A percentile compares a stretch with the other conserved stretches of the same genome.
phyloP scores from a whole-genome alignment of 2,329 filamentous ascomycete species.

The Knoxdaviesia capensis region DNA sequence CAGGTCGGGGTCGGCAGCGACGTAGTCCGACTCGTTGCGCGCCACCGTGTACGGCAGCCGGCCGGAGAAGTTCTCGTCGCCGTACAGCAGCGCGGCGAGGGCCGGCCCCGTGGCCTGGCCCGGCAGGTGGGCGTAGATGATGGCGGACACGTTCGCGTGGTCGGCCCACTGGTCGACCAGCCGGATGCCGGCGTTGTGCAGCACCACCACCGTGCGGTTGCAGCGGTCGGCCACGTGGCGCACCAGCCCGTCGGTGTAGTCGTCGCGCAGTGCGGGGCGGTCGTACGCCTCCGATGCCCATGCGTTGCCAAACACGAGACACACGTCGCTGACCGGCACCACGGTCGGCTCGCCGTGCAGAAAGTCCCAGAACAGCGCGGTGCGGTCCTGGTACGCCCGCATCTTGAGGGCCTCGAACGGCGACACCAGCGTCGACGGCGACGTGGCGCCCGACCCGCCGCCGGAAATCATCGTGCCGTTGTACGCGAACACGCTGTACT shows the following conservation, averaged over 20 bases:
- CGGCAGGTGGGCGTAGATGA: constrained; percentile 43
- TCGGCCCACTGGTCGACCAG: constrained; percentile 41
- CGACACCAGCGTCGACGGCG: constrained; percentile 24
- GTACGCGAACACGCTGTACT: too few relatives aligned
- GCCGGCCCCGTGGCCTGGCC: constrained; percentile 41
- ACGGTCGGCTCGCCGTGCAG: constrained; percentile 24
- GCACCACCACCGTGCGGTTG: constrained; percentile 40
- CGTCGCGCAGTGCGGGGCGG: constrained; percentile 40
- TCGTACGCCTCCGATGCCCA: constrained; percentile 57
- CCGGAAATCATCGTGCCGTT: constrained; percentile 10
- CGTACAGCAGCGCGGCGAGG: constrained; percentile 35
- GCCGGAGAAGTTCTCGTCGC: constrained; percentile 33
- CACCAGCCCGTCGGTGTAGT: constrained; percentile 39
- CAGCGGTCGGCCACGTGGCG: constrained; percentile 35
- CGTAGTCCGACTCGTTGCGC: constrained; percentile 33
- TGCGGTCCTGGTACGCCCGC: constrained; percentile 32
- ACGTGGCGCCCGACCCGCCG: constrained; percentile 26
- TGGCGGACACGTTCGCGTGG: constrained; percentile 40
- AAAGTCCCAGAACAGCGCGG: constrained; percentile 40
- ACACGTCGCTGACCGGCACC: constrained; percentile 35
- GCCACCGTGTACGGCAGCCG: constrained; percentile 38
- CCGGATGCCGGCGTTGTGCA: constrained; percentile 43
- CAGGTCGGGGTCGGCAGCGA: constrained; percentile 29
- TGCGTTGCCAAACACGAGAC: constrained; percentile 45
- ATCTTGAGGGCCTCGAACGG: constrained; percentile 34